phyloP scores from a whole-genome alignment of 768 basidiomycete species.

The Nidularia sp. region DNA sequence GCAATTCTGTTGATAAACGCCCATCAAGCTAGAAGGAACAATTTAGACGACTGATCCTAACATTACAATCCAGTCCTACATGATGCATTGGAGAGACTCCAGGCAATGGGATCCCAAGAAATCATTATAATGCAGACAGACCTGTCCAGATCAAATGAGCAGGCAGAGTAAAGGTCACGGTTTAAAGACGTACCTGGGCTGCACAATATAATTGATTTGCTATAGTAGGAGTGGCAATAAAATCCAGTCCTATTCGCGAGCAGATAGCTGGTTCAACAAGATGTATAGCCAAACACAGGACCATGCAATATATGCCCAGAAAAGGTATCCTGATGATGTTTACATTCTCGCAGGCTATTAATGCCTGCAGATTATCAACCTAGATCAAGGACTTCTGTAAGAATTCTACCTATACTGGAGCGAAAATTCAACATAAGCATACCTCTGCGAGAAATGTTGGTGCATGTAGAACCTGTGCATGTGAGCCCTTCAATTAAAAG shows the following conservation, averaged over 20 bases:
- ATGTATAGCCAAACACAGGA: constrained; percentile 16
- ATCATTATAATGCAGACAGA: constrained; percentile 17
- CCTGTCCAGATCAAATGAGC: not conserved
- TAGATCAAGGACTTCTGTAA: not conserved
- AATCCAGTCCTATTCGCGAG: constrained; percentile 11
- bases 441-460: constrained; percentile 17
- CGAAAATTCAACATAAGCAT: not conserved
- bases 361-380: not conserved
- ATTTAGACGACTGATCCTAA: not conserved
- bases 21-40: constrained; percentile 15
- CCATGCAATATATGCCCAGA: constrained; percentile 16
- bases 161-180: no score
- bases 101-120: constrained; percentile 17
- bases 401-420: not conserved
- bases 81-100: constrained; percentile 18
- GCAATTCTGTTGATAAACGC: constrained; percentile 21
- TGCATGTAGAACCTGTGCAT: constrained; percentile 12
- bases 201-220: constrained; percentile 17
- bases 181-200: constrained; percentile 12
- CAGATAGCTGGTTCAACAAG: constrained; percentile 14
- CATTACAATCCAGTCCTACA: constrained; percentile 8
- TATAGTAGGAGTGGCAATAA: constrained; percentile 8
- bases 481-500: not conserved
- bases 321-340: constrained; percentile 7
- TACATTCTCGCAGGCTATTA: not conserved